These are phyloP conservation scores for Trichoderma sp. DNA, from an alignment of 2,329 filamentous ascomycete genomes.

Conservation along the genomic window DNA sequence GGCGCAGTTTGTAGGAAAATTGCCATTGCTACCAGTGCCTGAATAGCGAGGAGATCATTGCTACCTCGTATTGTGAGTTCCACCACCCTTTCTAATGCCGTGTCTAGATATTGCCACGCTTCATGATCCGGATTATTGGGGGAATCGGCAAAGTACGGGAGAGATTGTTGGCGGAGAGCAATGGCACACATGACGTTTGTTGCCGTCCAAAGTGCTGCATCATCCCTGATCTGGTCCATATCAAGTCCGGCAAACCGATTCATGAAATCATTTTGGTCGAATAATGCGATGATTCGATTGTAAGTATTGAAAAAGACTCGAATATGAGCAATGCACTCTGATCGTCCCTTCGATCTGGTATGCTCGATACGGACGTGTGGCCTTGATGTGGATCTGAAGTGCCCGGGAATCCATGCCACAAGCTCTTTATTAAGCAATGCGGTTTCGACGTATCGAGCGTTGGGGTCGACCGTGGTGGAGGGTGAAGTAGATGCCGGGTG, in stretches of 20 bases:
- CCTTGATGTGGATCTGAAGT: neutral
- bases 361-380: neutral
- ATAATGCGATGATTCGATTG: neutral
- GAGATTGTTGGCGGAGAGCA: neutral
- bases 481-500: neutral
- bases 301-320: neutral
- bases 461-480: neutral
- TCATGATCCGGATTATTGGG: neutral
- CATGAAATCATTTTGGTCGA: neutral
- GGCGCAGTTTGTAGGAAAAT: slow-evolving; percentile 3
- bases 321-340: neutral
- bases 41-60: neutral
- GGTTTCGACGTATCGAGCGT: neutral
- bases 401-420: neutral
- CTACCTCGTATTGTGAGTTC: neutral
- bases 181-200: slow-evolving; percentile 9
- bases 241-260: neutral
- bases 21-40: slow-evolving; percentile 4
- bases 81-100: neutral
- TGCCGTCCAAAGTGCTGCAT: slow-evolving; percentile 1
- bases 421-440: neutral
- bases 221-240: neutral
- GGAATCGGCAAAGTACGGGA: neutral
- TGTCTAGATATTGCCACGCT: neutral
- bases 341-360: neutral